phyloP scores from a whole-genome alignment of 176 grass and related monocot genomes.

The Triticum aestivum region IWGSC_CS_RefSeq_v2.1 NC_057798.1:636896591-636897090 shows the following conservation, averaged over 20 bases:
- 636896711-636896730: conserved; percentile 71
- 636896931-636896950: not conserved
- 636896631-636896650: not conserved
- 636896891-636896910: conserved; percentile 58
- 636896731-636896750: conserved; percentile 53
- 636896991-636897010: not conserved
- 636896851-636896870: conserved; percentile 47
- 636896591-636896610: not conserved
- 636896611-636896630: not conserved
- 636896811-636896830: not conserved
- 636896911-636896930: conserved; percentile 56
- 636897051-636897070: conserved; percentile 50
- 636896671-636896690: not conserved
- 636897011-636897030: conserved; percentile 25
- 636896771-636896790: not conserved
- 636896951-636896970: not conserved
- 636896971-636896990: not conserved
- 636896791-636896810: not conserved
- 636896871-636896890: conserved; percentile 66
- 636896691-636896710: conserved; percentile 8
- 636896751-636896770: conserved; percentile 57
- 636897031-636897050: conserved; percentile 69
- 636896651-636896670: not conserved
- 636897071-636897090: conserved; percentile 48
- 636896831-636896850: not conserved